Evolutionary conservation across 345 rosid species (phyloP).

Genomic region (Draba incana): DNA sequence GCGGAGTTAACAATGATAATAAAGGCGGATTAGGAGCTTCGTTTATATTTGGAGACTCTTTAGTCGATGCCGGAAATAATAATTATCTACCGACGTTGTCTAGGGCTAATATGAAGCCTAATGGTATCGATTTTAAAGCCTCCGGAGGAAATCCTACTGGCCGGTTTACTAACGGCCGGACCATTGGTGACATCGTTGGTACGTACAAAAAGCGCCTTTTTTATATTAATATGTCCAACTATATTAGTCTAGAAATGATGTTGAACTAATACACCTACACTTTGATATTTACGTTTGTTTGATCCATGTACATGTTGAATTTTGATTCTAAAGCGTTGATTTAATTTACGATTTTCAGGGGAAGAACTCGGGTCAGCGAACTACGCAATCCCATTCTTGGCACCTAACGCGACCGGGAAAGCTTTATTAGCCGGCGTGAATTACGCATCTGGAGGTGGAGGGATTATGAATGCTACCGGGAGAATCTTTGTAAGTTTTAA

Average conservation of each 20-base stretch:
- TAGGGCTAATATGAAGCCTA: conserved; percentile 63
- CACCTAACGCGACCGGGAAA: conserved; percentile 62
- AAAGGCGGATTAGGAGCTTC: conserved; percentile 51
- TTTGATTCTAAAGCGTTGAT: conserved; percentile 5
- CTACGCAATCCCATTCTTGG: conserved; percentile 72
- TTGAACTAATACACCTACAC: conserved; percentile 19
- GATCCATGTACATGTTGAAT: conserved; percentile 1
- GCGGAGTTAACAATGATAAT: conserved; percentile 35
- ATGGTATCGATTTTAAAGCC: conserved; percentile 68
- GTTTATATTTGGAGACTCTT: conserved; percentile 78
- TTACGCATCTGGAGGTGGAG: conserved; percentile 84
- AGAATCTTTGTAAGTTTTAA: conserved; percentile 54
- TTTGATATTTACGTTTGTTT: neutral
- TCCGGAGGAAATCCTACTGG: conserved; percentile 67
- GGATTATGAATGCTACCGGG: conserved; percentile 77
- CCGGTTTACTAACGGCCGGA: conserved; percentile 78
- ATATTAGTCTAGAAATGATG: neutral
- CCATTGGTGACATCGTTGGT: conserved; percentile 77
- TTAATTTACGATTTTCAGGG: conserved; percentile 22
- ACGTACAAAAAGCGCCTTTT: neutral
- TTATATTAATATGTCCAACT: neutral
- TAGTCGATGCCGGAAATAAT: conserved; percentile 82
- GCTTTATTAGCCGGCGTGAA: conserved; percentile 67
- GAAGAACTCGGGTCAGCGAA: conserved; percentile 48
- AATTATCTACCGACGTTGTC: conserved; percentile 67